Conservation (phyloP, 208 protist genomes). For the Leishmania tarentolae region DNA sequence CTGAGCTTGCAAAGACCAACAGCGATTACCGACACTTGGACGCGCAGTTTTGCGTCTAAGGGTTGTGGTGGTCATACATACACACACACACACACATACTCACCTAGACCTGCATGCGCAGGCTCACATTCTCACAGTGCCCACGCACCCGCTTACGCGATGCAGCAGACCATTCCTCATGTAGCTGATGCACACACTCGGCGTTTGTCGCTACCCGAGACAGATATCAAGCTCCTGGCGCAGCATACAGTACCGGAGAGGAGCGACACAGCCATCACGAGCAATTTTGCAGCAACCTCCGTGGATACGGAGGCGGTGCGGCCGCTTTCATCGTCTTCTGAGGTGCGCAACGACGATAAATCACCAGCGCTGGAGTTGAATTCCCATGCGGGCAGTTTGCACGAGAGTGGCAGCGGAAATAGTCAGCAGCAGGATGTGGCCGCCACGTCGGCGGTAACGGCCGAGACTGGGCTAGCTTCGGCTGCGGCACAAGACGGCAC, state of each 20-base stretch:
- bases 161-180: neutral
- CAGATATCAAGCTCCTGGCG: neutral
- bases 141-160: neutral
- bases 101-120: neutral
- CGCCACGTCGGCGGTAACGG: neutral
- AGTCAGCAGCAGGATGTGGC: neutral
- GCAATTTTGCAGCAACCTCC: neutral
- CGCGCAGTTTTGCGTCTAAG: neutral
- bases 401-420: neutral
- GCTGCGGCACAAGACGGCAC: neutral
- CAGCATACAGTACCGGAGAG: neutral
- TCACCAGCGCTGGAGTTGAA: neutral
- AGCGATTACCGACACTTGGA: neutral
- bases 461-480: neutral
- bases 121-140: neutral
- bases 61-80: neutral
- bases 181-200: neutral
- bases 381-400: neutral
- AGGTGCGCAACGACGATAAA: neutral
- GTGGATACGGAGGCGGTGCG: neutral
- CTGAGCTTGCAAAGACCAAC: neutral
- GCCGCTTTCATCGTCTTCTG: neutral
- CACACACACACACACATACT: neutral
- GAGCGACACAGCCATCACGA: neutral
- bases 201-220: neutral